Evolutionary conservation across 2,329 filamentous ascomycete genomes (phyloP).

Genomic region (Sporothrix luriei): DNA sequence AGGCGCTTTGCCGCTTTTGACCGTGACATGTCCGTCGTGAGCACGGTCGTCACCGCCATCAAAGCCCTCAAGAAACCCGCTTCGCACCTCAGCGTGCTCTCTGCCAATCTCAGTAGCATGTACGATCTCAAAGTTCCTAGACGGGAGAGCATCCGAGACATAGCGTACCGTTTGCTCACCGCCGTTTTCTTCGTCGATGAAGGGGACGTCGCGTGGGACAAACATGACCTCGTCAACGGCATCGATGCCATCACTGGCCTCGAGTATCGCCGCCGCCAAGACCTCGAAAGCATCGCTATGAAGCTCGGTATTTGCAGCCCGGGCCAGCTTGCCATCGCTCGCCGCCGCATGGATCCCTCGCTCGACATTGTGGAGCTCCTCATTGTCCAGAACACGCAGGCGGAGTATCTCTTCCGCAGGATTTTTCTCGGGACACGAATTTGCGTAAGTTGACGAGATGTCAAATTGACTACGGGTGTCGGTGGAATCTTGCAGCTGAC

Average conservation of each 20-base stretch:
- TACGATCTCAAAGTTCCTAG: conserved; percentile 22
- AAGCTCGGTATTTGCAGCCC: conserved; percentile 26
- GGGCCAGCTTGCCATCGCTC: conserved; percentile 28
- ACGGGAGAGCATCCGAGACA: background rate
- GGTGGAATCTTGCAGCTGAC: background rate
- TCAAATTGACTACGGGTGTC: background rate
- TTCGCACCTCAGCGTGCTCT: conserved; percentile 22
- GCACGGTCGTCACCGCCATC: conserved; percentile 31
- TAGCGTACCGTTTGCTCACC: conserved; percentile 23
- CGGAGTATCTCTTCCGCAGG: conserved; percentile 32
- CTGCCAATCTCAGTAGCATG: background rate
- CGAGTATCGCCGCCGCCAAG: conserved; percentile 32
- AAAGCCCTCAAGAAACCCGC: conserved; percentile 29
- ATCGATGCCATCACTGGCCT: conserved; percentile 33
- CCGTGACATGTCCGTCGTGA: conserved; percentile 31
- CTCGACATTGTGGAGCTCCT: conserved; percentile 31
- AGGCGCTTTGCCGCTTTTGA: conserved; percentile 32
- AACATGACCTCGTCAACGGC: conserved; percentile 26
- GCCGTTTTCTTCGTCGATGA: conserved; percentile 30
- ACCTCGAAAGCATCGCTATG: conserved; percentile 31
- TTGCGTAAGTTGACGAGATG: conserved; percentile 32
- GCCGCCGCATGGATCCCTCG: conserved; percentile 22
- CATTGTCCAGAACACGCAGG: conserved; percentile 28
- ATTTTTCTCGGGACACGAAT: conserved; percentile 35
- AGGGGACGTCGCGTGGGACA: conserved; percentile 30